These are phyloP conservation scores for Claviceps sp. DNA, from an alignment of 2,329 filamentous ascomycete genomes.

Conservation along the genomic window DNA sequence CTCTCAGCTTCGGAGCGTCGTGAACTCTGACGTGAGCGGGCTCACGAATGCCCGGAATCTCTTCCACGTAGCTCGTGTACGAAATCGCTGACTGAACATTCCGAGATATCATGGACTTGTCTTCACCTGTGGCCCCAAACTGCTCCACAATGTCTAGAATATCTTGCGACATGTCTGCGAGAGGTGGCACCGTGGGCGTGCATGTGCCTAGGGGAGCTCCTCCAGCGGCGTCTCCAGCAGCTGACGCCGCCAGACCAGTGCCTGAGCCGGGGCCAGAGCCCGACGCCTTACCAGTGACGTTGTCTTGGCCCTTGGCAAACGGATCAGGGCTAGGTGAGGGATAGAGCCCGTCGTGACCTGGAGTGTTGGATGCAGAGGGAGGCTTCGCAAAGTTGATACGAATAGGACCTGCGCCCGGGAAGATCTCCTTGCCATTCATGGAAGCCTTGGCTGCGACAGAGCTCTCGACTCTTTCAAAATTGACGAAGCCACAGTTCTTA, in stretches of 20 bases:
- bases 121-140: conserved; percentile 74
- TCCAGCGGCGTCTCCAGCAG: conserved; percentile 13
- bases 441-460: conserved; percentile 77
- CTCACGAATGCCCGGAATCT: conserved; percentile 82
- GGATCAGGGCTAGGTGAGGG: conserved; percentile 87
- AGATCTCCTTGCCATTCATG: conserved; percentile 95
- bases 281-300: conserved; percentile 9
- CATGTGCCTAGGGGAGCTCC: conserved; percentile 10
- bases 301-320: conserved; percentile 46
- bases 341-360: conserved; percentile 75
- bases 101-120: conserved; percentile 55
- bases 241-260: conserved; percentile 22
- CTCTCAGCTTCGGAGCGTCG: conserved; percentile 85
- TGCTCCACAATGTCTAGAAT: conserved; percentile 78
- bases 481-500: conserved; percentile 98
- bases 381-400: conserved; percentile 97
- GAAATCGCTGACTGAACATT: conserved; percentile 67
- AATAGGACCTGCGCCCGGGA: conserved; percentile 87
- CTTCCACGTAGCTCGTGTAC: conserved; percentile 58
- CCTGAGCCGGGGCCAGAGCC: conserved; percentile 6
- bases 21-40: conserved; percentile 80
- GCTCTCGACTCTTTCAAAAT: conserved; percentile 85
- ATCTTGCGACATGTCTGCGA: conserved; percentile 68
- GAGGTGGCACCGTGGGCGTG: conserved; percentile 54
- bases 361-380: conserved; percentile 77